phyloP scores from a whole-genome alignment of 148 eudicot species.

The Cornus controversa region DNA sequence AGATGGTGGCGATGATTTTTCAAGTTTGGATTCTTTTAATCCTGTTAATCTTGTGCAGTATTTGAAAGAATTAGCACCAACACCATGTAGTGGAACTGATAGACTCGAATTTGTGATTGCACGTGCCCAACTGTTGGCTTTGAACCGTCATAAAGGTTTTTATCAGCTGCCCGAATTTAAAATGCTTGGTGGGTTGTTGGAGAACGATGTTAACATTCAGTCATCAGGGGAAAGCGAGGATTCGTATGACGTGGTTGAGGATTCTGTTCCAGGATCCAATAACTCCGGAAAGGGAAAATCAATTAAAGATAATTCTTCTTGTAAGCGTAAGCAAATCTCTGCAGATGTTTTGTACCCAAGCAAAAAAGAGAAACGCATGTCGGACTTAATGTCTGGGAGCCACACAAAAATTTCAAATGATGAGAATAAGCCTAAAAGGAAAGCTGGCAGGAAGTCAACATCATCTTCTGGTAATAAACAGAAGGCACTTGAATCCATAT shows the following conservation, averaged over 20 bases:
- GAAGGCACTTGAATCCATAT: conserved; percentile 20
- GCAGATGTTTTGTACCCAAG: conserved; percentile 18
- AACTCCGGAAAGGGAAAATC: conserved; percentile 21
- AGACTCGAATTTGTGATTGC: conserved; percentile 41
- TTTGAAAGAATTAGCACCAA: conserved; percentile 43
- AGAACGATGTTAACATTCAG: conserved; percentile 30
- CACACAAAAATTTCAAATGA: conserved; percentile 17
- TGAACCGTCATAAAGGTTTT: conserved; percentile 66
- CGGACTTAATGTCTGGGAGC: conserved; percentile 30
- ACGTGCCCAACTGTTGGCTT: conserved; percentile 58
- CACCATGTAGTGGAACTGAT: conserved; percentile 33
- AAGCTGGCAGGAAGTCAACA: conserved; percentile 12
- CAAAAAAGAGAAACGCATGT: conserved; percentile 33
- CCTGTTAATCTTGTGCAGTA: conserved; percentile 47
- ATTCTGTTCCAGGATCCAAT: conserved; percentile 18
- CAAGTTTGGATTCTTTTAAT: conserved; percentile 37
- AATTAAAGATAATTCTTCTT: conserved; percentile 20
- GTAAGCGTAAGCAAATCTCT: conserved; percentile 37
- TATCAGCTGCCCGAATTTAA: conserved; percentile 42
- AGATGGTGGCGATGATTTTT: conserved; percentile 48
- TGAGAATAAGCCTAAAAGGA: conserved; percentile 17
- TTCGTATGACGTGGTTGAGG: conserved; percentile 12
- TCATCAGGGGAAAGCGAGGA: conserved; percentile 15
- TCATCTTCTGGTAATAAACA: conserved; percentile 26
- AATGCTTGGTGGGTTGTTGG: conserved; percentile 30